Percentiles rank a stretch among this genome's conserved stretches.
phyloP scores from a whole-genome alignment of 345 rosid genomes.

The Isatis tinctoria region DNA sequence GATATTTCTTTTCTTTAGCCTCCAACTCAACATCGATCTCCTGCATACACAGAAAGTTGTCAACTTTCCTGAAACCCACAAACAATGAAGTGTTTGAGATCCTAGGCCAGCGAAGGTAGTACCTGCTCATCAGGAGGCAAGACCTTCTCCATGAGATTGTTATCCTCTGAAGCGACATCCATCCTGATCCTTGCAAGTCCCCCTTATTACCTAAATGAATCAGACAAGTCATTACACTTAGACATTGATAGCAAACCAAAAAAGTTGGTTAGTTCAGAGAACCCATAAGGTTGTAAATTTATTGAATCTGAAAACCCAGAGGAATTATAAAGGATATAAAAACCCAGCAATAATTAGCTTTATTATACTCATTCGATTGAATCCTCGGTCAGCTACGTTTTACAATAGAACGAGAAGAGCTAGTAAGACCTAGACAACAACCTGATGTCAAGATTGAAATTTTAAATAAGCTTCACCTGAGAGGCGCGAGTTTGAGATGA shows the following conservation, averaged over 20 bases:
- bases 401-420: neutral
- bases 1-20: slow-evolving; percentile 51
- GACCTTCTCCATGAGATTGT: slow-evolving; percentile 17
- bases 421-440: neutral
- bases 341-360: neutral
- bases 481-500: neutral
- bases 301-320: neutral
- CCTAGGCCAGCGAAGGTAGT: neutral
- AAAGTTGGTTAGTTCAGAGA: neutral
- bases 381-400: neutral
- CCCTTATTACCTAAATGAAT: neutral
- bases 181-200: slow-evolving; percentile 18
- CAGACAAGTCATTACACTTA: neutral
- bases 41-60: slow-evolving; percentile 28
- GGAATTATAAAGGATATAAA: neutral
- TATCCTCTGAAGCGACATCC: slow-evolving; percentile 38
- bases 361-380: neutral
- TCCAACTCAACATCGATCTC: slow-evolving; percentile 54
- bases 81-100: neutral
- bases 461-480: slow-evolving; percentile 4
- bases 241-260: neutral
- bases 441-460: neutral
- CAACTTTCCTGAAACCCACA: slow-evolving; percentile 11
- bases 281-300: neutral
- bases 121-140: slow-evolving; percentile 48